Conservation (phyloP, 2,329 filamentous ascomycete species). For the Nigrospora osmanthi region DNA sequence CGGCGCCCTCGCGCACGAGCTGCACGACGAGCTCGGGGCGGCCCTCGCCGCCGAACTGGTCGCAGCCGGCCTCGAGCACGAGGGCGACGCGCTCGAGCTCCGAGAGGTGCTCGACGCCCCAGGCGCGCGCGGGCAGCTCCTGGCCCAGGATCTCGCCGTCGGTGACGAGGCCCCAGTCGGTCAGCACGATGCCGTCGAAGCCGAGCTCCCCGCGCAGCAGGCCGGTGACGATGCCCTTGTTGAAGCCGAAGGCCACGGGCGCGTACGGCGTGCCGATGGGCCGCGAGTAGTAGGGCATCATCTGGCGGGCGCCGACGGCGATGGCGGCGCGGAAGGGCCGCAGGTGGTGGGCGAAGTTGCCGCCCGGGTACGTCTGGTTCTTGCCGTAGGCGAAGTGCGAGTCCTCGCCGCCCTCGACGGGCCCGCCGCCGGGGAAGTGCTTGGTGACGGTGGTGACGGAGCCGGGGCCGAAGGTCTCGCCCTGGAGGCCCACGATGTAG, state of each 20-base stretch:
- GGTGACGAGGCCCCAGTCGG: slow-evolving; percentile 45
- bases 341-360: slow-evolving; percentile 41
- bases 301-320: slow-evolving; percentile 38
- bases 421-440: slow-evolving; percentile 44
- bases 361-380: slow-evolving; percentile 40
- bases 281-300: slow-evolving; percentile 43
- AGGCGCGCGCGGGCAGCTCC: slow-evolving; percentile 37
- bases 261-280: slow-evolving; percentile 38
- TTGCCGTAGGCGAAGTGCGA: slow-evolving; percentile 45
- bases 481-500: slow-evolving; percentile 41
- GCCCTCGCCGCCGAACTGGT: slow-evolving; percentile 43
- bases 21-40: slow-evolving; percentile 39
- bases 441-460: slow-evolving; percentile 42
- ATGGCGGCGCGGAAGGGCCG: slow-evolving; percentile 42
- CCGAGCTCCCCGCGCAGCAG: slow-evolving; percentile 38
- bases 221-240: slow-evolving; percentile 40
- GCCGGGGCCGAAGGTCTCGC: slow-evolving; percentile 29
- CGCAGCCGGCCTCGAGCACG: slow-evolving; percentile 41
- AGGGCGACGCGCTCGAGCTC: slow-evolving; percentile 31
- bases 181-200: slow-evolving; percentile 42
- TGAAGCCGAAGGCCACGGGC: slow-evolving; percentile 41
- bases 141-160: slow-evolving; percentile 31
- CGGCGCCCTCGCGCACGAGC: slow-evolving; percentile 30
- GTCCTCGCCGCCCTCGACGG: slow-evolving; percentile 40
- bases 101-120: slow-evolving; percentile 38